Conservation (phyloP, 2,329 filamentous ascomycete genomes). For the Seiridium unicorne region DNA sequence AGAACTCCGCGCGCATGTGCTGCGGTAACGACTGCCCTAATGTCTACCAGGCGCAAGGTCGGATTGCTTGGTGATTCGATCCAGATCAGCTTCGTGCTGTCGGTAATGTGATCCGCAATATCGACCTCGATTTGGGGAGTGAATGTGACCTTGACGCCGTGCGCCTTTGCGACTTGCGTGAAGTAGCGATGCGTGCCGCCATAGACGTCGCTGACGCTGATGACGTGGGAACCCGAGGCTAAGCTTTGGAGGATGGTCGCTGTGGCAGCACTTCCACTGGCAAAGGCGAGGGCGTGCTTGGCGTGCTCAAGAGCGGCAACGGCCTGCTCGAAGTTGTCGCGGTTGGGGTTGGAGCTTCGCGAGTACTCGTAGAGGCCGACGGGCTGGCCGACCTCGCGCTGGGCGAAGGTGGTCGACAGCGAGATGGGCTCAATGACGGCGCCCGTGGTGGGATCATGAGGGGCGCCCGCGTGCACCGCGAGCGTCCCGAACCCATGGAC, state of each 20-base stretch:
- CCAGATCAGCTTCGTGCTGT: conserved; percentile 93
- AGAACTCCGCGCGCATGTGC: conserved; percentile 87
- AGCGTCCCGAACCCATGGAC: conserved; percentile 85
- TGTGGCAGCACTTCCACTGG: conserved; percentile 90
- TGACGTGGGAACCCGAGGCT: conserved; percentile 85
- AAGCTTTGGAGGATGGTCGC: conserved; percentile 91
- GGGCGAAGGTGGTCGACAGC: conserved; percentile 94
- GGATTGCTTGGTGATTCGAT: conserved; percentile 96
- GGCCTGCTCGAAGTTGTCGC: conserved; percentile 88
- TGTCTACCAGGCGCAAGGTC: conserved; percentile 89
- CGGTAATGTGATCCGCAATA: conserved; percentile 78
- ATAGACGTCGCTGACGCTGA: conserved; percentile 97
- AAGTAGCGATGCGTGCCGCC: conserved; percentile 98
- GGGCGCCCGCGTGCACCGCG: conserved; percentile 89
- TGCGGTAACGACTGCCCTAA: conserved; percentile 76
- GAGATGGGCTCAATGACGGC: conserved; percentile 97
- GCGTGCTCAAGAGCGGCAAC: conserved; percentile 92
- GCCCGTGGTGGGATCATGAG: conserved; percentile 86
- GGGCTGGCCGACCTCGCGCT: conserved; percentile 82
- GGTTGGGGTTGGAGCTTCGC: conserved; percentile 90
- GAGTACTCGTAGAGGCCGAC: conserved; percentile 92
- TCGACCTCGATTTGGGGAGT: conserved; percentile 89
- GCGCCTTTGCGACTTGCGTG: conserved; percentile 92
- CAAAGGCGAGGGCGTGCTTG: conserved; percentile 89
- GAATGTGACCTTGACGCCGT: conserved; percentile 93